Conservation (phyloP, 768 basidiomycete species). For the Pleurotus tuber-regium region DNA sequence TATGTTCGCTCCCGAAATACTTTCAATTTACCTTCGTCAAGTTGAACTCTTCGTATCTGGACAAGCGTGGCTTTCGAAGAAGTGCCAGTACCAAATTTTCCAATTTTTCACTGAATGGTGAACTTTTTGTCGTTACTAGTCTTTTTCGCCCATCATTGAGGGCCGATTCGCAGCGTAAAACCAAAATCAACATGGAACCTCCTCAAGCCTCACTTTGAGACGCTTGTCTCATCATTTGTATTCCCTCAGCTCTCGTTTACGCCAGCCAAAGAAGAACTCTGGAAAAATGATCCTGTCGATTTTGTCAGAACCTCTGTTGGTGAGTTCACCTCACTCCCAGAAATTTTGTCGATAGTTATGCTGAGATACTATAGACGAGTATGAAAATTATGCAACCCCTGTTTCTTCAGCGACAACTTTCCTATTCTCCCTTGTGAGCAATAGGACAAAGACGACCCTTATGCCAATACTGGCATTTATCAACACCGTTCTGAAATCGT, state of each 20-base stretch:
- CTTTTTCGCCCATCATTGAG: not conserved
- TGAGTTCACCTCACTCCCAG: slow-evolving; percentile 25
- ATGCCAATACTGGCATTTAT: slow-evolving; percentile 78
- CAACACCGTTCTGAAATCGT: slow-evolving; percentile 70
- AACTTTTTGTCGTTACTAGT: slow-evolving; percentile 19
- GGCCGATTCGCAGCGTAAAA: slow-evolving; percentile 59
- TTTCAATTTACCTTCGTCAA: slow-evolving; percentile 72
- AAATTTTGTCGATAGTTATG: not conserved
- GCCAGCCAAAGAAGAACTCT: slow-evolving; percentile 59
- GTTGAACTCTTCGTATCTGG: slow-evolving; percentile 73
- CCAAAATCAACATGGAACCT: slow-evolving; percentile 89
- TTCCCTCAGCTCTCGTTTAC: slow-evolving; percentile 89
- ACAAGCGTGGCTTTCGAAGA: slow-evolving; percentile 77
- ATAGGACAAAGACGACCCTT: slow-evolving; percentile 80
- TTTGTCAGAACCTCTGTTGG: slow-evolving; percentile 77
- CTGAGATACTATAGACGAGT: slow-evolving; percentile 56
- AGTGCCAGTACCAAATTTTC: slow-evolving; percentile 82
- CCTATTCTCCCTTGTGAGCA: slow-evolving; percentile 73
- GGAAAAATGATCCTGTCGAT: slow-evolving; percentile 82
- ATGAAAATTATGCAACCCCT: slow-evolving; percentile 74
- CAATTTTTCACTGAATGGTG: slow-evolving; percentile 88
- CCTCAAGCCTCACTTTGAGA: slow-evolving; percentile 82
- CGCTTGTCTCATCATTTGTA: slow-evolving; percentile 74
- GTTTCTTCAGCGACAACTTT: slow-evolving; percentile 79
- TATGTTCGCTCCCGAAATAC: slow-evolving; percentile 82